Conservation (phyloP, 2,329 filamentous ascomycete genomes). For the Fusarium denticulatum region DNA sequence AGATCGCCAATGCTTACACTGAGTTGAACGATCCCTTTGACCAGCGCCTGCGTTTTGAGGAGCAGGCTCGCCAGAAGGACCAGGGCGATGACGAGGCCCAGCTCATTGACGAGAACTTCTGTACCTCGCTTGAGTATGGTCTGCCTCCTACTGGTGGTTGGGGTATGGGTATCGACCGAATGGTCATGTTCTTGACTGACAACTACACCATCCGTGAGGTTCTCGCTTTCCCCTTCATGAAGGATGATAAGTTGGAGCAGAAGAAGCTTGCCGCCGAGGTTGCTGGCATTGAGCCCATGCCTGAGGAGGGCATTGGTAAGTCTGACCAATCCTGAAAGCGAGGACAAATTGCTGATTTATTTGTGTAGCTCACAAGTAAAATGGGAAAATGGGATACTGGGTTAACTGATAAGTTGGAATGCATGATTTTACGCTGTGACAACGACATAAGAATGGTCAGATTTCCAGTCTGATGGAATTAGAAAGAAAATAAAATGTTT, state of each 20-base stretch:
- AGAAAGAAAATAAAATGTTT: slow-evolving; percentile 26
- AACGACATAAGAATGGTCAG: slow-evolving; percentile 9
- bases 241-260: slow-evolving; percentile 70
- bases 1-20: slow-evolving; percentile 96
- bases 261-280: slow-evolving; percentile 54
- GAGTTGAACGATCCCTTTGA: slow-evolving; percentile 95
- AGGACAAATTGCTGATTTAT: slow-evolving; percentile 9
- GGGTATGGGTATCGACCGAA: slow-evolving; percentile 94
- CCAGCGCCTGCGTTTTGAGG: slow-evolving; percentile 84
- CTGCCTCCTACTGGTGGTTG: slow-evolving; percentile 94
- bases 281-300: slow-evolving; percentile 42
- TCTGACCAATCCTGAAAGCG: background rate
- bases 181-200: slow-evolving; percentile 96
- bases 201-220: slow-evolving; percentile 96
- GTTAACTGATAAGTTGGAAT: slow-evolving; percentile 9
- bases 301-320: slow-evolving; percentile 44
- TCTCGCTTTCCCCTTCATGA: slow-evolving; percentile 97
- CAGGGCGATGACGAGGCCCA: slow-evolving; percentile 98
- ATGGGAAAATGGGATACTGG: slow-evolving; percentile 1
- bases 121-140: slow-evolving; percentile 87
- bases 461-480: slow-evolving; percentile 15
- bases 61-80: slow-evolving; percentile 95
- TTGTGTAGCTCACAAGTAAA: slow-evolving; percentile 40
- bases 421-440: slow-evolving; percentile 42
- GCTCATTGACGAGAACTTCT: slow-evolving; percentile 95